phyloP scores from a whole-genome alignment of 73 alveolate genomes.

The Diophrys sp. region DNA sequence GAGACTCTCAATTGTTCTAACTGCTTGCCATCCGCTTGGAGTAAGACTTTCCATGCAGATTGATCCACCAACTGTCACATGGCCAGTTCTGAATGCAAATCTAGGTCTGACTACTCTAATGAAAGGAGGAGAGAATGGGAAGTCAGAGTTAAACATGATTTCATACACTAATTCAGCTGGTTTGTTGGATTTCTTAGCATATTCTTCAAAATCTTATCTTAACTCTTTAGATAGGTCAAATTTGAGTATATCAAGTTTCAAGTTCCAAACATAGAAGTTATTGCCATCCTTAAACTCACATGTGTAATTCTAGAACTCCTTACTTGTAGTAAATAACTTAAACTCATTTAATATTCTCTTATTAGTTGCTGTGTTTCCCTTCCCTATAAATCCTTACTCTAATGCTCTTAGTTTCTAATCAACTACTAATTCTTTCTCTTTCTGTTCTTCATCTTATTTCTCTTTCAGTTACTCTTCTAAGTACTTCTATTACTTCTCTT shows the following conservation, averaged over 20 bases:
- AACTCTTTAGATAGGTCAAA: slow-evolving; percentile 45
- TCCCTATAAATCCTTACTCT: slow-evolving; percentile 16
- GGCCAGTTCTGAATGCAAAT: slow-evolving; percentile 76
- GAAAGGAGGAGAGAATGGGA: slow-evolving; percentile 66
- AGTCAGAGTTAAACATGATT: slow-evolving; percentile 27
- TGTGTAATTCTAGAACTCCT: slow-evolving; percentile 21
- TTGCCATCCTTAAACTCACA: slow-evolving; percentile 19
- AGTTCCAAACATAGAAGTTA: slow-evolving; percentile 45
- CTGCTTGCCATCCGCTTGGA: slow-evolving; percentile 74
- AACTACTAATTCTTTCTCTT: neutral
- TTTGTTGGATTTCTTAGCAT: neutral
- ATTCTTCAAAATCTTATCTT: slow-evolving; percentile 28
- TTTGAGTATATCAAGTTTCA: slow-evolving; percentile 27
- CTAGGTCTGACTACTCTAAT: slow-evolving; percentile 73
- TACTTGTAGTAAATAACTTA: slow-evolving; percentile 10
- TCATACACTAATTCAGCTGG: slow-evolving; percentile 46
- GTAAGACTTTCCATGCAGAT: slow-evolving; percentile 73
- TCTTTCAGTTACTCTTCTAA: slow-evolving; percentile 21
- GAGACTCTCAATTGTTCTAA: slow-evolving; percentile 57
- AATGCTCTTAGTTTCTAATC: slow-evolving; percentile 17
- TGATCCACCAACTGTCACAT: slow-evolving; percentile 78
- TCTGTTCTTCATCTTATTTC: slow-evolving; percentile 1
- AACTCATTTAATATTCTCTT: slow-evolving; percentile 31
- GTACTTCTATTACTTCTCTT: slow-evolving; percentile 18
- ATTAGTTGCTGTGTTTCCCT: slow-evolving; percentile 5